Percentiles rank a stretch among this genome's conserved stretches.
phyloP scores from a whole-genome alignment of 371 early-diverging fungal genomes.

The Rhizopus stolonifer region DNA sequence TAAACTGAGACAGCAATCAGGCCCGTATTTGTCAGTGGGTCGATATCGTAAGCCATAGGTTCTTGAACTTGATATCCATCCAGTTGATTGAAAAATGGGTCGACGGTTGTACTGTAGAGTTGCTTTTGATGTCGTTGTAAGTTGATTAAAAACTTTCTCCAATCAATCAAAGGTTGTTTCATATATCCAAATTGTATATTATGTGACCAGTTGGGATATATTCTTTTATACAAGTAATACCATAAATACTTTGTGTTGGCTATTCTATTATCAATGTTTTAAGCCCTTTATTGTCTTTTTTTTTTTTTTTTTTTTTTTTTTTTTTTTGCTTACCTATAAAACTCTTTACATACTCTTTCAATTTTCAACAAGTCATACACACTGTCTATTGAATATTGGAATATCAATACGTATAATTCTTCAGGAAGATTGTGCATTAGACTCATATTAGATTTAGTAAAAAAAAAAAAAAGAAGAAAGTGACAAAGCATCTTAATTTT shows the following conservation, averaged over 20 bases:
- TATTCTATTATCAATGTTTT: constrained; percentile 10
- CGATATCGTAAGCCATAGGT: constrained; percentile 41
- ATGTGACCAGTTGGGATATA: constrained; percentile 32
- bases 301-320: background rate
- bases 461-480: no score
- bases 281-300: no score
- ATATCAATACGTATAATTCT: constrained; percentile 34
- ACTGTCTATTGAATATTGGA: constrained; percentile 21
- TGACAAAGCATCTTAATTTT: no score
- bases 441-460: no score
- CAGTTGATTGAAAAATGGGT: background rate
- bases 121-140: constrained; percentile 7
- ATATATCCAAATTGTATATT: constrained; percentile 21
- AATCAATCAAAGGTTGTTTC: constrained; percentile 29
- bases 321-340: constrained; percentile 22
- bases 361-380: constrained; percentile 23
- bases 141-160: constrained; percentile 23
- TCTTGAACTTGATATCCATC: constrained; percentile 24
- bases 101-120: background rate
- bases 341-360: constrained; percentile 23
- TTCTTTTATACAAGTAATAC: constrained; percentile 29
- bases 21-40: constrained; percentile 31
- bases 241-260: constrained; percentile 30
- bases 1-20: constrained; percentile 38
- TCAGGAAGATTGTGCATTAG: constrained; percentile 23